Base-by-base conservation (phyloP, 2,329 filamentous ascomycete genomes). In the Trichoderma sp. region DNA sequence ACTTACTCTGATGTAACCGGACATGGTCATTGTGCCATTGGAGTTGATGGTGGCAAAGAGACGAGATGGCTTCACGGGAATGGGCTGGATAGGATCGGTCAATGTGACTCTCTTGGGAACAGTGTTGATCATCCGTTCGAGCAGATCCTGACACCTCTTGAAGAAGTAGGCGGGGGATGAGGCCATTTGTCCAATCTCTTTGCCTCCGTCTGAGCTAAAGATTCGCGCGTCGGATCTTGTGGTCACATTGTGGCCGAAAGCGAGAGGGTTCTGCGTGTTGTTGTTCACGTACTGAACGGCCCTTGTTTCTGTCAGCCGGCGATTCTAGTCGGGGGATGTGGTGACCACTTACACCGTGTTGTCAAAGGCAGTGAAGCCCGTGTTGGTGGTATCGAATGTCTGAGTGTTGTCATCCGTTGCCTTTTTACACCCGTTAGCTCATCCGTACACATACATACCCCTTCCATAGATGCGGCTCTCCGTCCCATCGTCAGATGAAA, bases 221-320 rank as follows among this genome's bases (percentile, higher is more conserved):
- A 72, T 71, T 43, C 70, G 63, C 28, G 19, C 60, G 24, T 63
- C 60, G 9, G 69, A 72, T 43, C 66, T 66, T 2, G 70, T 67
- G 9, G 69, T 70, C 54, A 67, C 66, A 45, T 72, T 72, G 52
- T 59, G 58, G n/a, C 68, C 69, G 28, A 69, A 66, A 0, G 69
- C 70, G 1, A 72, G 67, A 0, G 70, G 69, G 39, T 71, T 71
- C 56, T 69, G 52, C 21, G 69, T 68, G 24, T 67, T 65, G 6
- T 70, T 69, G 12, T 61, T 39, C 7, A 71, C 43, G 24, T 69
- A 71, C 34, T 71, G 67, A 14, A 55, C 69, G n/a, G 70, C 70
- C 14, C 63, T 65, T 30, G 24, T 7, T 24, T 24, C 64, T n/a
- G 44, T 68, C 47, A 54, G 63, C n/a, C 10, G 5, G 19, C 6